These are phyloP conservation scores for Ceratobasidium sp. DNA, from an alignment of 1,284 basidiomycete species.

Conservation along the genomic window DNA sequence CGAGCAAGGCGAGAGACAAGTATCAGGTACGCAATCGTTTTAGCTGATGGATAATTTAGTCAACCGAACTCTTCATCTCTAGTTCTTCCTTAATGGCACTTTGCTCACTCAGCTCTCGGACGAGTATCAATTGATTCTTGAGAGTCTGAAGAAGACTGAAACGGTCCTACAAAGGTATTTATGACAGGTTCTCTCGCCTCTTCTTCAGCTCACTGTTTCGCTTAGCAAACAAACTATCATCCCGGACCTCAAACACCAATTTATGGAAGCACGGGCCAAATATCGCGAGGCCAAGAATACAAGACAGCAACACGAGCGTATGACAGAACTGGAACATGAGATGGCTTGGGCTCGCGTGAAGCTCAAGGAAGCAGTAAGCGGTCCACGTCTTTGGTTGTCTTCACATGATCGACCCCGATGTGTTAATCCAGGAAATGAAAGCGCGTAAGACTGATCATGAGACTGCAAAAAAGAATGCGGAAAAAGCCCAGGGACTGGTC, in stretches of 20 bases:
- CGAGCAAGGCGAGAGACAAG: slow-evolving; percentile 86
- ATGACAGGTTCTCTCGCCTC: slow-evolving; percentile 19
- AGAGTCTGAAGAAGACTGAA: slow-evolving; percentile 76
- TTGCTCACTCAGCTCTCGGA: slow-evolving; percentile 89
- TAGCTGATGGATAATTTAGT: slow-evolving; percentile 24
- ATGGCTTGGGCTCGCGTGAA: slow-evolving; percentile 91
- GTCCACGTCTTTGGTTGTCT: slow-evolving; percentile 5
- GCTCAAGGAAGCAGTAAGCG: slow-evolving; percentile 72
- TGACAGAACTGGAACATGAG: slow-evolving; percentile 81
- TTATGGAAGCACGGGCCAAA: slow-evolving; percentile 71
- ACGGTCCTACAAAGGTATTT: slow-evolving; percentile 74
- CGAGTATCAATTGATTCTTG: slow-evolving; percentile 83
- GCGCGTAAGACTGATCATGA: slow-evolving; percentile 64
- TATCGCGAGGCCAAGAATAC: slow-evolving; percentile 81
- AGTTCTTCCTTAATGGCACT: slow-evolving; percentile 97
- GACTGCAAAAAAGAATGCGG: slow-evolving; percentile 55
- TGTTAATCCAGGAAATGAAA: slow-evolving; percentile 54
- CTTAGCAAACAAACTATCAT: slow-evolving; percentile 69
- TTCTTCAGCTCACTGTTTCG: slow-evolving; percentile 46
- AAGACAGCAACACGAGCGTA: slow-evolving; percentile 75
- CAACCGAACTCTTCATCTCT: slow-evolving; percentile 39
- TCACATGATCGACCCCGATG: not conserved
- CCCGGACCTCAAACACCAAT: slow-evolving; percentile 75
- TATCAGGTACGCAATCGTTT: slow-evolving; percentile 75
- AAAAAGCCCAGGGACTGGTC: slow-evolving; percentile 38